Base-by-base conservation (phyloP, 345 rosid species). In the Carallia brachiata region DNA sequence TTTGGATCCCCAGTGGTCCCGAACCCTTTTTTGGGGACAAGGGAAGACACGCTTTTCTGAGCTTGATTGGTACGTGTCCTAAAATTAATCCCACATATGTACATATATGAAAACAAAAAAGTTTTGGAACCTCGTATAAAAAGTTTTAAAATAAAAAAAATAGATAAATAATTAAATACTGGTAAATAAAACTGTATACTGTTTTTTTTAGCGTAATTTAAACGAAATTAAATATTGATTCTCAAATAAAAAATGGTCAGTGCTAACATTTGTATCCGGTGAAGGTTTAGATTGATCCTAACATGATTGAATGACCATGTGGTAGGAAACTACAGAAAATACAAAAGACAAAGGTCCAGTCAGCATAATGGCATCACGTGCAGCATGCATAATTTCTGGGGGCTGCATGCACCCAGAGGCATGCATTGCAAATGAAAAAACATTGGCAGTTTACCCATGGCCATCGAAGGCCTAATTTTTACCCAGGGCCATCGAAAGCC, bases 1-100 rank as follows among this genome's bases (percentile, higher is more conserved):
- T 58, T 58, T 19, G 39, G 44, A 47, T 1, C 59, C 71, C 31
- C 64, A 54, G 83, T 73, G 85, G 85, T 76, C 85, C 79, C 61
- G 1, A 48, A 36, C n/a, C 50, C 50, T 0, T 63, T 52, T 73
- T 32, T 55, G 44, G 58, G 65, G 50, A 70, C 59, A 60, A 31
- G 70, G 19, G 54, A 53, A 63, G 61, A 57, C 63, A 30, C 44
- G 34, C 53, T 39, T 39, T 12, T 39, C 31, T 50, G 50, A 47
- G 27, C 52, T 39, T 1, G 50, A 36, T 39, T 12, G 30, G 12
- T 50, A 62, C 27, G 28, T 47, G 65, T 65, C 65, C 52, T 65
- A 65, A 34, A 68, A 44, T 44, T 44, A 12, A 3, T 44, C 23
- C 15, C 17, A 44, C 2, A 44, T 12, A 44, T 12, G 12, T 40